These are phyloP conservation scores for Aristolochia fimbriata DNA, from an alignment of 164 flowering plant genomes.

Conservation along the genomic window DNA sequence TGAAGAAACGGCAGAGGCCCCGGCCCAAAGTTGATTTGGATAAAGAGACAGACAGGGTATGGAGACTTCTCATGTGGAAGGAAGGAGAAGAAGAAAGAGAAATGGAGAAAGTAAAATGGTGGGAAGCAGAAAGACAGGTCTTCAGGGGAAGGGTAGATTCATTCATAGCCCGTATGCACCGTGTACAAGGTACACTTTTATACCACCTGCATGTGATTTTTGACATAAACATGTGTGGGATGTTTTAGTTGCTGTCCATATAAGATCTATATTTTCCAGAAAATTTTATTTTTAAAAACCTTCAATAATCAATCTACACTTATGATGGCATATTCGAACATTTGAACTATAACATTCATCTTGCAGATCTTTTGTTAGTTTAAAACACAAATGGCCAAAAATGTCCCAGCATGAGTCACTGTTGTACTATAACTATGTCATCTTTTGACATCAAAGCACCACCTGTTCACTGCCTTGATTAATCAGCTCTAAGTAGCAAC, in stretches of 20 bases:
- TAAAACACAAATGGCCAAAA: too few species aligned
- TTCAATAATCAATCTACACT: too few species aligned
- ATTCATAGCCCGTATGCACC: constrained; percentile 94
- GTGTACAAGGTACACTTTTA: constrained; percentile 74
- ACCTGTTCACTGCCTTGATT: too few species aligned
- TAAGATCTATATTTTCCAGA: neutral
- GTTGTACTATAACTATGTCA: too few species aligned
- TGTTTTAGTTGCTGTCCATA: neutral
- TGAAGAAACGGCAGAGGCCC: constrained; percentile 33
- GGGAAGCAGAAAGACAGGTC: constrained; percentile 81
- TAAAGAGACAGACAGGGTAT: constrained; percentile 72
- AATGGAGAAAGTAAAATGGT: constrained; percentile 64
- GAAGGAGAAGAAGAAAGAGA: constrained; percentile 58
- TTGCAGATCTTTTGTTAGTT: too few species aligned
- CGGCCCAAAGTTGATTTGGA: constrained; percentile 90
- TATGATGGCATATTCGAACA: too few species aligned
- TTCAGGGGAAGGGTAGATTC: constrained; percentile 78
- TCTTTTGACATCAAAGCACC: too few species aligned
- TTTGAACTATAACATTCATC: too few species aligned
- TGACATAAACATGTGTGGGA: neutral
- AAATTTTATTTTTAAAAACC: neutral
- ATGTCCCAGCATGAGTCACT: too few species aligned
- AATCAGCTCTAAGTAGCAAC: too few species aligned
- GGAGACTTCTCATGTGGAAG: constrained; percentile 74
- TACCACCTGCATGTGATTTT: neutral